Conservation (phyloP, 352 stramenopile species). For the Phytophthora pistaciae region DNA sequence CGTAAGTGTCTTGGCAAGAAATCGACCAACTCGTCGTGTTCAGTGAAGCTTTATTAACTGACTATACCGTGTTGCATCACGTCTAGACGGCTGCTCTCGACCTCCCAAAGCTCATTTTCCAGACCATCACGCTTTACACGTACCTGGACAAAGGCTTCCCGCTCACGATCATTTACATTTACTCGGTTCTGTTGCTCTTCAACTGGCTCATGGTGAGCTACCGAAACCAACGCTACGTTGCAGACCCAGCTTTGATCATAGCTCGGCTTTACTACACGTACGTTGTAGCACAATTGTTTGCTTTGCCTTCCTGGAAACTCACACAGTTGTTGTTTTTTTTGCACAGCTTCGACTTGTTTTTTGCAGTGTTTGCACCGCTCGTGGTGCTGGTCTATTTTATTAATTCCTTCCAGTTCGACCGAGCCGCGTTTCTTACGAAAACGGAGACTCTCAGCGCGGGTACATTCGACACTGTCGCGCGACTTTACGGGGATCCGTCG, state of each 20-base stretch:
- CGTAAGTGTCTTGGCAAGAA: not conserved
- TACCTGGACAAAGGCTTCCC: slow-evolving; percentile 47
- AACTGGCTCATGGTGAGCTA: slow-evolving; percentile 49
- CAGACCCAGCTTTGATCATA: slow-evolving; percentile 30
- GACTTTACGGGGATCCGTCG: slow-evolving; percentile 34
- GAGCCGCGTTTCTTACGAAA: slow-evolving; percentile 19
- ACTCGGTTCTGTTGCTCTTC: slow-evolving; percentile 34
- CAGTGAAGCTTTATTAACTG: not conserved
- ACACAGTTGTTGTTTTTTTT: not conserved
- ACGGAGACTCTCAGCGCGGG: slow-evolving; percentile 18
- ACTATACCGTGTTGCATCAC: too few relatives aligned
- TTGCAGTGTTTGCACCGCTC: slow-evolving; percentile 44
- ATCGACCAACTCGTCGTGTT: not conserved
- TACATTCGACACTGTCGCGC: slow-evolving; percentile 35
- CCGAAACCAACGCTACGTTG: slow-evolving; percentile 38
- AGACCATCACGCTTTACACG: slow-evolving; percentile 37
- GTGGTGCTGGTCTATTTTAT: slow-evolving; percentile 41
- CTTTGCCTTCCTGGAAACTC: not conserved
- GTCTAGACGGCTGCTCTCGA: slow-evolving; percentile 42
- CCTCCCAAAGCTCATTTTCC: slow-evolving; percentile 49
- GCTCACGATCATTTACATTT: slow-evolving; percentile 38
- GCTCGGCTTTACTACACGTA: slow-evolving; percentile 46
- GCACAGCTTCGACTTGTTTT: slow-evolving; percentile 49
- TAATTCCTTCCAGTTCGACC: slow-evolving; percentile 45
- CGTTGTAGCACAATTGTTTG: not conserved